These are phyloP conservation scores for Cladobotryum protrusum DNA, from an alignment of 2,329 filamentous ascomycete species.

Conservation along the genomic window DNA sequence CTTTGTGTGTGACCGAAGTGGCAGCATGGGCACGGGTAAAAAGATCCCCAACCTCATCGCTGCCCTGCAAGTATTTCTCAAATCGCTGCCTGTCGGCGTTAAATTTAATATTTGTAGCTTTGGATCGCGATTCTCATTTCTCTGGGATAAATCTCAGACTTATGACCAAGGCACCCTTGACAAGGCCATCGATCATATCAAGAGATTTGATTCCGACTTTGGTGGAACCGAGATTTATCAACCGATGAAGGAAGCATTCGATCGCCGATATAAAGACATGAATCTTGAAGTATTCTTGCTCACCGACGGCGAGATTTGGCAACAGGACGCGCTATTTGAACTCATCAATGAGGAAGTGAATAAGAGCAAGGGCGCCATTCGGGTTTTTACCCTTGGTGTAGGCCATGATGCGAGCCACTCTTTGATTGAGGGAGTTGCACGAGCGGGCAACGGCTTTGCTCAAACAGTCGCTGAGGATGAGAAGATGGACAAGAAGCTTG, in stretches of 20 bases:
- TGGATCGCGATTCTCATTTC: conserved; percentile 39
- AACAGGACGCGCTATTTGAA: conserved; percentile 35
- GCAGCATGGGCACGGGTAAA: conserved; percentile 48
- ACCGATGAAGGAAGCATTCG: conserved; percentile 39
- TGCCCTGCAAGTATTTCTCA: conserved; percentile 58
- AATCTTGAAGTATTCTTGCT: conserved; percentile 49
- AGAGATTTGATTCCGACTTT: conserved; percentile 38
- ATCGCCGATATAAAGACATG: conserved; percentile 37
- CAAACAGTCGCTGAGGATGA: conserved; percentile 58
- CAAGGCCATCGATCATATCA: conserved; percentile 36
- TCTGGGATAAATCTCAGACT: conserved; percentile 41
- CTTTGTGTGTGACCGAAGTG: conserved; percentile 67
- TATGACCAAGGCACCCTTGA: conserved; percentile 41
- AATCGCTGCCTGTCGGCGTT: conserved; percentile 56
- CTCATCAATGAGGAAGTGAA: conserved; percentile 38
- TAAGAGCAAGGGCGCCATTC: conserved; percentile 36
- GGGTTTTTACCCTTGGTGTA: conserved; percentile 51
- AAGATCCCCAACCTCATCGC: conserved; percentile 48
- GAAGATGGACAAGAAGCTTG: conserved; percentile 61
- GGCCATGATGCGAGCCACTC: conserved; percentile 44
- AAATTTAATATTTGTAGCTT: conserved; percentile 69
- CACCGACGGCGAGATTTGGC: conserved; percentile 52
- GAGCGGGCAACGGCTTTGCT: conserved; percentile 50
- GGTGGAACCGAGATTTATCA: conserved; percentile 49
- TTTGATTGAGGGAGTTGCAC: conserved; percentile 49